phyloP scores from a whole-genome alignment of 208 protist genomes.

The Herpetomonas muscarum region DNA sequence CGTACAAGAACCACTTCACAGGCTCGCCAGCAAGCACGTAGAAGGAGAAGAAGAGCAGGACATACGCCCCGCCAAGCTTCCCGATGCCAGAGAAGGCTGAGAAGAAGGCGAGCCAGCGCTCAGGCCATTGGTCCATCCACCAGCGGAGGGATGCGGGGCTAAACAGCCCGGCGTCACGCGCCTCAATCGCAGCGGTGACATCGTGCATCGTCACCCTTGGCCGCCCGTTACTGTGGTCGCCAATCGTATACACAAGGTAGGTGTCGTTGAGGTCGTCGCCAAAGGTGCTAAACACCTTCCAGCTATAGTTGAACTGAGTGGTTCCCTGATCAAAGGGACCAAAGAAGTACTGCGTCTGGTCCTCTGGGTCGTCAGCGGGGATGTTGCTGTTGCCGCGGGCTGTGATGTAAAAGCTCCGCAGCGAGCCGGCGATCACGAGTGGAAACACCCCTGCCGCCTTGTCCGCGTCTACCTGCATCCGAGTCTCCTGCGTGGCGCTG shows the following conservation, averaged over 20 bases:
- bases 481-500: slow-evolving; percentile 46
- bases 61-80: slow-evolving; percentile 31
- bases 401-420: slow-evolving; percentile 60
- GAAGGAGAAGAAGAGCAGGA: slow-evolving; percentile 45
- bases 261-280: slow-evolving; percentile 42
- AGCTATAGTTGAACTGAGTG: slow-evolving; percentile 54
- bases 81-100: slow-evolving; percentile 49
- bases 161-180: slow-evolving; percentile 2
- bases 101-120: slow-evolving; percentile 57
- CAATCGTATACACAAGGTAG: slow-evolving; percentile 59
- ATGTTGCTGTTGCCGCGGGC: slow-evolving; percentile 42
- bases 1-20: slow-evolving; percentile 7
- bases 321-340: slow-evolving; percentile 31
- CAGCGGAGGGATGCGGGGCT: slow-evolving; percentile 19
- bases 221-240: slow-evolving; percentile 23
- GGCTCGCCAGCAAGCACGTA: slow-evolving; percentile 20
- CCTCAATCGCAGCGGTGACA: slow-evolving; percentile 19
- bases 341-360: slow-evolving; percentile 74
- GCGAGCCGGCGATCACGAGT: slow-evolving; percentile 52
- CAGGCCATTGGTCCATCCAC: slow-evolving; percentile 39
- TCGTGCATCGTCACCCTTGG: slow-evolving; percentile 25
- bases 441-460: slow-evolving; percentile 32
- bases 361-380: slow-evolving; percentile 51
- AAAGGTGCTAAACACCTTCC: slow-evolving; percentile 57
- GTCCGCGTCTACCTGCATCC: slow-evolving; percentile 34